These are phyloP conservation scores for Iris pallida DNA, from an alignment of 116 monocot genomes.

Conservation along the genomic window DNA sequence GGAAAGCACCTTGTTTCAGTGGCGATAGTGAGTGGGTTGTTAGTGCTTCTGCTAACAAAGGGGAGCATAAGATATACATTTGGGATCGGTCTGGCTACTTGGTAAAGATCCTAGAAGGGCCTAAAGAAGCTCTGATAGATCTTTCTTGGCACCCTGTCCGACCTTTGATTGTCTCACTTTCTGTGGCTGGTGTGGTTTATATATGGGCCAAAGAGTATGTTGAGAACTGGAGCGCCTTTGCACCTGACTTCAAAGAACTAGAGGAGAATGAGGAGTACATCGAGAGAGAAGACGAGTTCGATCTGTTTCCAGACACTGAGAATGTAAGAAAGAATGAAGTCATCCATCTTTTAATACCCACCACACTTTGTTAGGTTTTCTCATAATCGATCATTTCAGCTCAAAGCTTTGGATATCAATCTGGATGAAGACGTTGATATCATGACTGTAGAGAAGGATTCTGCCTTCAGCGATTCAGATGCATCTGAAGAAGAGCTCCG, in stretches of 20 bases:
- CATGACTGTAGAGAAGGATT: slow-evolving; percentile 39
- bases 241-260: slow-evolving; percentile 96
- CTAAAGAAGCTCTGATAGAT: slow-evolving; percentile 95
- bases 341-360: too few species aligned
- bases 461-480: slow-evolving; percentile 70
- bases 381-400: slow-evolving; percentile 25
- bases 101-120: slow-evolving; percentile 93
- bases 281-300: slow-evolving; percentile 98
- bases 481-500: slow-evolving; percentile 67
- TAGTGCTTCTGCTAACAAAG: slow-evolving; percentile 91
- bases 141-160: slow-evolving; percentile 89
- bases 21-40: slow-evolving; percentile 99
- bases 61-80: slow-evolving; percentile 95
- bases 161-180: slow-evolving; percentile 87
- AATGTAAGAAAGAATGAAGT: slow-evolving; percentile 37
- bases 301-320: slow-evolving; percentile 67
- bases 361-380: too few species aligned
- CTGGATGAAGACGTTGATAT: slow-evolving; percentile 57
- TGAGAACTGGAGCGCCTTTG: slow-evolving; percentile 99
- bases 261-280: slow-evolving; percentile 99
- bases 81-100: slow-evolving; percentile 89
- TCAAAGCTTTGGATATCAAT: slow-evolving; percentile 41
- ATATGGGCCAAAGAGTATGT: slow-evolving; percentile 99
- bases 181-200: slow-evolving; percentile 79
- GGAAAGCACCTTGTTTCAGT: slow-evolving; percentile 99